These are phyloP conservation scores for Epichloe sp. DNA, from an alignment of 2,329 filamentous ascomycete genomes.

Conservation along the genomic window DNA sequence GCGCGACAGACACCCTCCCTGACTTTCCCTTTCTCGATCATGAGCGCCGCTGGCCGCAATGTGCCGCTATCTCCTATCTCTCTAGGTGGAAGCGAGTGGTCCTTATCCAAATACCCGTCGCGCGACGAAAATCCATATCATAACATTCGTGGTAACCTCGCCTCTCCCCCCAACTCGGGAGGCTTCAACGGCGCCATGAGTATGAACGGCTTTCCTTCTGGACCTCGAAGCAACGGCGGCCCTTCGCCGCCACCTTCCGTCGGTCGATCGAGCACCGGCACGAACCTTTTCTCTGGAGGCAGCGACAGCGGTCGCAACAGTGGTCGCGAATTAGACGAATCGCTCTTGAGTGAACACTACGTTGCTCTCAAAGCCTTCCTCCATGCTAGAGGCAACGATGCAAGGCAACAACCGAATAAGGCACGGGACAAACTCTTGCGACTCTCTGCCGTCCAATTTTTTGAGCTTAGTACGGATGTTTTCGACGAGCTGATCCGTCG, in stretches of 20 bases:
- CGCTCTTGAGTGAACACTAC: slow-evolving; percentile 68
- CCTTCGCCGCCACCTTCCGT: slow-evolving; percentile 84
- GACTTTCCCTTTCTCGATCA: slow-evolving; percentile 27
- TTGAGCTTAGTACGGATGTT: slow-evolving; percentile 94
- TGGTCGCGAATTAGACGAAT: slow-evolving; percentile 46
- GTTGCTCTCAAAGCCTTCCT: slow-evolving; percentile 65
- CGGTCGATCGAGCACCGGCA: slow-evolving; percentile 72
- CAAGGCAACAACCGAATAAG: slow-evolving; percentile 65
- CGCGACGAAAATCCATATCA: slow-evolving; percentile 37
- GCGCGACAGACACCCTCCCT: slow-evolving; percentile 9
- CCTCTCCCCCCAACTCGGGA: slow-evolving; percentile 56
- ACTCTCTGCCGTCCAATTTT: slow-evolving; percentile 87
- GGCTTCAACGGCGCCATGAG: slow-evolving; percentile 40
- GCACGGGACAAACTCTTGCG: slow-evolving; percentile 89
- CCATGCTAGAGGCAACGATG: slow-evolving; percentile 62
- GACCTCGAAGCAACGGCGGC: slow-evolving; percentile 42
- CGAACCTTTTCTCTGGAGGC: slow-evolving; percentile 52
- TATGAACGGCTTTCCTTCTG: slow-evolving; percentile 48
- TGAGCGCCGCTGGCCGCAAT: slow-evolving; percentile 53
- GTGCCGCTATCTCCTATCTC: slow-evolving; percentile 72
- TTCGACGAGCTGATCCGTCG: slow-evolving; percentile 87
- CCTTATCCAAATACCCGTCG: slow-evolving; percentile 53
- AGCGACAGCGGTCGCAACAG: slow-evolving; percentile 52
- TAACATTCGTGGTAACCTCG: slow-evolving; percentile 45
- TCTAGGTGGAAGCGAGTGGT: slow-evolving; percentile 74